phyloP scores from a whole-genome alignment of 2,329 filamentous ascomycete species.

The Pezicula radicicola region DNA sequence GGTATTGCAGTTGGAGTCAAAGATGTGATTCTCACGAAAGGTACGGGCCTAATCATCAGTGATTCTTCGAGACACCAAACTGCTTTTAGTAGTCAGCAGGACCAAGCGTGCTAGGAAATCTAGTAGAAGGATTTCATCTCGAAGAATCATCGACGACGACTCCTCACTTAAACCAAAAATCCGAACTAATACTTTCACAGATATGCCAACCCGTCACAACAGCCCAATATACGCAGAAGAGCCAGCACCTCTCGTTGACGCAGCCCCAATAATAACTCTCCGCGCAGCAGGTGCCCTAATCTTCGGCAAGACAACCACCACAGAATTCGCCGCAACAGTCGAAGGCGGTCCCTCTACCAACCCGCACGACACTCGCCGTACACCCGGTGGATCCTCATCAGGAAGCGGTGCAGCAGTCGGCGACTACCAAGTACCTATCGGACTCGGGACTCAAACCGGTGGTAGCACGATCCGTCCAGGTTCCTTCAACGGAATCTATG shows the following conservation, averaged over 20 bases:
- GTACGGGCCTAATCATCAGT: conserved; percentile 22
- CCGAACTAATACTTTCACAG: conserved; percentile 24
- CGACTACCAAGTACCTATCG: conserved; percentile 60
- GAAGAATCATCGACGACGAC: background rate
- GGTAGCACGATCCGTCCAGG: conserved; percentile 63
- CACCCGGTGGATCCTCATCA: conserved; percentile 65
- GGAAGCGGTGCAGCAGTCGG: conserved; percentile 65
- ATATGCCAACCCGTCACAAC: conserved; percentile 55
- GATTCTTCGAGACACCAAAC: background rate
- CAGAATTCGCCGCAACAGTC: conserved; percentile 59
- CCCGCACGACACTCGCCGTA: conserved; percentile 48
- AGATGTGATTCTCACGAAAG: conserved; percentile 56
- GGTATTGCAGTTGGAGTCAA: conserved; percentile 58
- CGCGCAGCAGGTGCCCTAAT: conserved; percentile 54
- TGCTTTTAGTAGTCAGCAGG: background rate
- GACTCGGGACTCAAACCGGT: conserved; percentile 63
- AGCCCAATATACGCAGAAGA: conserved; percentile 50
- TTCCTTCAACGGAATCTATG: conserved; percentile 63
- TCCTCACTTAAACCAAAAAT: background rate
- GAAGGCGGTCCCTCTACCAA: conserved; percentile 54
- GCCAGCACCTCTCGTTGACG: conserved; percentile 44
- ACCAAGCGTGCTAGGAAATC: too few species aligned
- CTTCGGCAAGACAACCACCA: conserved; percentile 59
- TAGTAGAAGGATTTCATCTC: too few species aligned
- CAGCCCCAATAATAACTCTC: conserved; percentile 47